Evolutionary conservation across 2,329 filamentous ascomycete species (phyloP), one percentile per base, ranked within the genome.

Genomic region (Fusarium poae): DNA sequence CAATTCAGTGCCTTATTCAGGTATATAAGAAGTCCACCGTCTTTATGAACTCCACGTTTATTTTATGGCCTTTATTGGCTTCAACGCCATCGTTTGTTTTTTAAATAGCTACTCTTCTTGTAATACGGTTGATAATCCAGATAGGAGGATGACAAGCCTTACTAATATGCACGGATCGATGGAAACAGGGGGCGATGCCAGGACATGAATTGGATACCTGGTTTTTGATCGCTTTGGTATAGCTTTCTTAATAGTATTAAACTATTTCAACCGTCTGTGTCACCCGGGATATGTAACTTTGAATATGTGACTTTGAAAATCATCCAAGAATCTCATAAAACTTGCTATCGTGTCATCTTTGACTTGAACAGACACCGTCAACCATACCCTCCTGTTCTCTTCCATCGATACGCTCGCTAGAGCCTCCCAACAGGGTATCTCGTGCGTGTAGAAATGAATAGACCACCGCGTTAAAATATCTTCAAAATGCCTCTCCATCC

Each of bases 341-440:
- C 34, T 48, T 44, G 48, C 13, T 40, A 30, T 57, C 27, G 49
- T 40, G 23, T 40, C 37, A 40, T 16, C 25, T 15, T 42, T 45
- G 25, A n/a, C 42, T 50, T 52, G 30, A 53, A 43, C 66, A 55
- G 23, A 6, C 13, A 57, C 39, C 27, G 34, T 44, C 55, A 42
- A 35, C 30, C 25, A 15, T 50, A 40, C 42, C 54, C 43, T 29
- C 52, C 34, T 63, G 25, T 52, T 56, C 59, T 52, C n/a, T 40
- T 27, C 49, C 46, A 52, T 43, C 62, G 58, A 59, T 49, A 37
- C 67, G 57, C 62, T 57, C 52, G 42, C 59, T 59, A 64, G 66
- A 72, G 62, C 59, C 64, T 72, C 66, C 57, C 62, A 65, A 70
- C 56, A 72, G 72, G 74, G 74, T 75, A 75, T 75, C 74, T 75